Evolutionary conservation across 148 eudicot species (phyloP).

Genomic region (Amaranthus cruentus): DNA sequence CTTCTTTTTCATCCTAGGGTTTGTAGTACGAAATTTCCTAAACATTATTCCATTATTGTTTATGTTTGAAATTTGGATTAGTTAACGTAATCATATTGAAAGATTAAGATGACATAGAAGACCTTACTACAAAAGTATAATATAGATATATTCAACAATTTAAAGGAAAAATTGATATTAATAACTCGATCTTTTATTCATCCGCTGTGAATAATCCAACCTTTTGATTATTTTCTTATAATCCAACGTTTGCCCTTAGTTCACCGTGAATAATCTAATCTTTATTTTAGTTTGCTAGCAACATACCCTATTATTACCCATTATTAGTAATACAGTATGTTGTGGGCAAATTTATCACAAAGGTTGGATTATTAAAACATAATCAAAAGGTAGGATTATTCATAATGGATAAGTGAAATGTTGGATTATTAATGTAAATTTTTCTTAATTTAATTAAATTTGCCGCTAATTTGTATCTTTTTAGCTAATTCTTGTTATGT

Average conservation of each 20-base stretch:
- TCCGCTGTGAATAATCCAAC: too few relatives aligned
- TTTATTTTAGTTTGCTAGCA: too few relatives aligned
- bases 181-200: too few relatives aligned
- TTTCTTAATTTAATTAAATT: not conserved
- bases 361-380: not conserved
- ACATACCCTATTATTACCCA: too few relatives aligned
- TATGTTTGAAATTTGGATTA: constrained; percentile 42
- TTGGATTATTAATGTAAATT: not conserved
- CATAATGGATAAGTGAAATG: too few relatives aligned
- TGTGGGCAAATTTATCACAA: not conserved
- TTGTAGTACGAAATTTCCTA: not conserved
- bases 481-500: not conserved
- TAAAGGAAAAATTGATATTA: too few relatives aligned
- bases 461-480: not conserved
- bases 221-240: too few relatives aligned
- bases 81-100: constrained; percentile 32
- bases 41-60: not conserved
- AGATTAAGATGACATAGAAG: constrained; percentile 21
- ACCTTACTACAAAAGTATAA: constrained; percentile 20
- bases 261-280: not conserved
- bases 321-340: too few relatives aligned
- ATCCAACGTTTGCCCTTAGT: too few relatives aligned
- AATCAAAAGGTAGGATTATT: too few relatives aligned
- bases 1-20: constrained; percentile 6
- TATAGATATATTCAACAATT: too few relatives aligned